Evolutionary conservation across 441 rosid species (phyloP).

Genomic region (Capsella rubella): DNA sequence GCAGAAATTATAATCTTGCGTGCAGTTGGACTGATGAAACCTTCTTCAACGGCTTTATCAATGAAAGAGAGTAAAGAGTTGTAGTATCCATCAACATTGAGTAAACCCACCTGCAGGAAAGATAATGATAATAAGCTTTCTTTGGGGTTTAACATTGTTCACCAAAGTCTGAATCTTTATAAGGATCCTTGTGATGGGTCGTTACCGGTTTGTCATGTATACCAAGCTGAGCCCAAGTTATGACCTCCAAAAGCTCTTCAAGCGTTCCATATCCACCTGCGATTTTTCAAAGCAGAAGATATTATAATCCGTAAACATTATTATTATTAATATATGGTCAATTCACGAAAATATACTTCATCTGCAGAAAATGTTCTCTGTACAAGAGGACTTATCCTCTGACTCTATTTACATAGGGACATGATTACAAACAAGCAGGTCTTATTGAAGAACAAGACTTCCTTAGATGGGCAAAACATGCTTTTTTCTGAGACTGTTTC

Average conservation of each 20-base stretch:
- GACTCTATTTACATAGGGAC: constrained; percentile 32
- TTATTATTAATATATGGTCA: constrained; percentile 7
- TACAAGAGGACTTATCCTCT: constrained; percentile 9
- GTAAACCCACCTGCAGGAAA: constrained; percentile 61
- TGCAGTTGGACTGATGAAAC: constrained; percentile 69
- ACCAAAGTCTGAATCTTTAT: constrained; percentile 9
- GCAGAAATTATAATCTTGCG: constrained; percentile 78
- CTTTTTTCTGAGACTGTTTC: constrained; percentile 35
- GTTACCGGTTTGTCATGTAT: constrained; percentile 72
- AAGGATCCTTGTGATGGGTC: constrained; percentile 17
- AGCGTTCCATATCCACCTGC: constrained; percentile 78
- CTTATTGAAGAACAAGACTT: constrained; percentile 28
- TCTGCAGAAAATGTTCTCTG: constrained; percentile 27
- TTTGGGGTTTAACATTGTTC: constrained; percentile 7
- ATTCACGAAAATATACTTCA: constrained; percentile 11
- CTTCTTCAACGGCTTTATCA: constrained; percentile 82
- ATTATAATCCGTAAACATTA: neutral
- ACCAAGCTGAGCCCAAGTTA: constrained; percentile 76
- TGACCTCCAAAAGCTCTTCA: constrained; percentile 70
- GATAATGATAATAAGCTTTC: constrained; percentile 12
- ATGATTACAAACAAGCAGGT: constrained; percentile 30
- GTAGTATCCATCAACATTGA: constrained; percentile 84
- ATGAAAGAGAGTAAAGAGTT: constrained; percentile 74
- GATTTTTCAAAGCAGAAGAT: constrained; percentile 17
- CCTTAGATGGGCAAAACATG: constrained; percentile 36